Evolutionary conservation across 768 basidiomycete genomes (phyloP), one percentile per base, ranked within the genome.

Genomic region (Lentinus brumalis): DNA sequence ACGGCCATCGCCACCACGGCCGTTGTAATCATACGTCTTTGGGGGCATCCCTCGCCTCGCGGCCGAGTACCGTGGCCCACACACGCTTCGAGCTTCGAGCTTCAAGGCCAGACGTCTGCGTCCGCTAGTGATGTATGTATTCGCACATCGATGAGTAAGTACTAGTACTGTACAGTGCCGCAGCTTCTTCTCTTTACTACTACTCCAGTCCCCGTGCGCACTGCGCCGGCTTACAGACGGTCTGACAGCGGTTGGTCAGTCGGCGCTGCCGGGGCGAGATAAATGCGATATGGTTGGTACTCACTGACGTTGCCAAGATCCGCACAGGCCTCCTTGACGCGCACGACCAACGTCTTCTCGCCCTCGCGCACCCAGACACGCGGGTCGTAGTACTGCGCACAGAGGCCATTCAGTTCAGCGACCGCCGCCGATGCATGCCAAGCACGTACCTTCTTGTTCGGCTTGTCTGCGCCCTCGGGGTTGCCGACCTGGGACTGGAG

Each of bases 321-420:
- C 45, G 75, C 67, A 78, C 94, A 95, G n/a, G 96, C 95, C 75
- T 91, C 89, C 78, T 94, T 92, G 79, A 97, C 93, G 71, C 96
- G 93, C 63, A 75, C 83, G 50, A 74, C 50, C 66, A 98, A 84
- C 18, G 94, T 96, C 86, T 96, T 95, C 82, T 98, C 95, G 66
- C 96, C 96, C 78, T 97, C 94, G 70, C 96, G 92, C 53, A 99
- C 94, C 96, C 96, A 99, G 61, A 96, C 89, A 81, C 96, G 92
- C 52, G 95, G 96, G 76, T 96, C 94, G 78, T 96, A 96, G 81
- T 76, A 89, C 90, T 91, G 64, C 14, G 18, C 35, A 42, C 10
- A 18, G 15, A 38, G 44, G 54, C 41, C 38, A 62, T 21, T 44
- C n/a, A 51, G 30, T 45, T 47, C 26, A 58, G 39, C 3, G 8